A percentile compares a stretch with the other conserved stretches of the same genome.
phyloP scores from a whole-genome alignment of 2,329 filamentous ascomycete genomes.

The Incumbomyces lentus region DNA sequence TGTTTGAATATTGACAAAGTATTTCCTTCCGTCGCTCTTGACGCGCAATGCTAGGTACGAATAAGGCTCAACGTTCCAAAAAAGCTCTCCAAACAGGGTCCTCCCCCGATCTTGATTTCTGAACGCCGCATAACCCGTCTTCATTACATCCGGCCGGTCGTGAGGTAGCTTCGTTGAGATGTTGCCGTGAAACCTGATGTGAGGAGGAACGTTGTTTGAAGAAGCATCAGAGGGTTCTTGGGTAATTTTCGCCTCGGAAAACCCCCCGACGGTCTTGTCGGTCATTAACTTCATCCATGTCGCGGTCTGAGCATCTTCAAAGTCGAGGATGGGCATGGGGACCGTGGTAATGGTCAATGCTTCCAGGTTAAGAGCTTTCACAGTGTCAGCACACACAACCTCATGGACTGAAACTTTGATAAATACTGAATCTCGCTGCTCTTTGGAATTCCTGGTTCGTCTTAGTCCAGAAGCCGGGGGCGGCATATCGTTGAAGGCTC shows the following conservation, averaged over 20 bases:
- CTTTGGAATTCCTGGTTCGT: slow-evolving; percentile 18
- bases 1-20: slow-evolving; percentile 92
- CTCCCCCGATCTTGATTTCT: slow-evolving; percentile 65
- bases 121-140: slow-evolving; percentile 83
- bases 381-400: background rate
- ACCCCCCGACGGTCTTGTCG: slow-evolving; percentile 78
- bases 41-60: slow-evolving; percentile 76
- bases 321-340: slow-evolving; percentile 20
- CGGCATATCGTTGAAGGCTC: slow-evolving; percentile 15
- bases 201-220: slow-evolving; percentile 38
- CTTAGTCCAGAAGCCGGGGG: slow-evolving; percentile 21
- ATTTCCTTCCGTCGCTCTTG: slow-evolving; percentile 81
- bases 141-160: slow-evolving; percentile 61
- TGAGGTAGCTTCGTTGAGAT: slow-evolving; percentile 79
- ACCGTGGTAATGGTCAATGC: slow-evolving; percentile 12
- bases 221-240: slow-evolving; percentile 43
- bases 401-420: background rate
- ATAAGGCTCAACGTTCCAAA: slow-evolving; percentile 88
- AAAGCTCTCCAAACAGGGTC: slow-evolving; percentile 73
- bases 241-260: slow-evolving; percentile 64
- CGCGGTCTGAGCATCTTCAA: slow-evolving; percentile 29
- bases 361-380: slow-evolving; percentile 21
- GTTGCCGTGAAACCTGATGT: slow-evolving; percentile 72
- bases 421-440: slow-evolving; percentile 20
- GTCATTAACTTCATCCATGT: slow-evolving; percentile 63